Evolutionary conservation across 2,329 filamentous ascomycete genomes (phyloP).

Genomic region (Paecilomyces fulvus): DNA sequence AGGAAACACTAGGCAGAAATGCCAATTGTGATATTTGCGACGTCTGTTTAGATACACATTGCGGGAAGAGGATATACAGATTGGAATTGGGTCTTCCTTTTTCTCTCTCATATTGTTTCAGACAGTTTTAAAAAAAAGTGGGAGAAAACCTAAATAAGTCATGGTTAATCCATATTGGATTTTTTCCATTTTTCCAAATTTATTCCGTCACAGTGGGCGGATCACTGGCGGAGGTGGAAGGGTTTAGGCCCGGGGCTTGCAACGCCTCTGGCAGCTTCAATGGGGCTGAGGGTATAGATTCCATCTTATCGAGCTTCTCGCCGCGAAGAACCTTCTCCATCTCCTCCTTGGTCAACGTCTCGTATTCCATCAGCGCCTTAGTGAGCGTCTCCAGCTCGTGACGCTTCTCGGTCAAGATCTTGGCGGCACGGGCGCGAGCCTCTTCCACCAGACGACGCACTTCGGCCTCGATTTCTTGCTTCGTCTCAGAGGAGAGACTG

Average conservation of each 20-base stretch:
- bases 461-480: conserved; percentile 77
- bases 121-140: neutral
- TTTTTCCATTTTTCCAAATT: conserved; percentile 1
- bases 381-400: conserved; percentile 82
- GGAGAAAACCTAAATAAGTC: neutral
- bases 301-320: conserved; percentile 65
- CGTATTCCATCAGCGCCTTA: conserved; percentile 84
- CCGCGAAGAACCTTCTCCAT: conserved; percentile 85
- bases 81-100: neutral
- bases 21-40: neutral
- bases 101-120: neutral
- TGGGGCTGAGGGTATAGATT: conserved; percentile 44
- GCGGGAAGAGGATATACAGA: neutral
- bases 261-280: conserved; percentile 59
- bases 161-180: neutral
- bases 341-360: conserved; percentile 81
- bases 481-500: conserved; percentile 74
- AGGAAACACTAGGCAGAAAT: neutral
- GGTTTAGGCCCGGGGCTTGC: conserved; percentile 20
- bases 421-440: conserved; percentile 63
- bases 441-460: conserved; percentile 79
- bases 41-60: neutral
- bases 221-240: conserved; percentile 13
- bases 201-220: conserved; percentile 16
- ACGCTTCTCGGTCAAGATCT: conserved; percentile 64